Percentiles rank a stretch among this genome's conserved stretches.
These are phyloP conservation scores for Vanrija sp. DNA, from an alignment of 1,284 basidiomycete genomes.

Conservation along the genomic window DNA sequence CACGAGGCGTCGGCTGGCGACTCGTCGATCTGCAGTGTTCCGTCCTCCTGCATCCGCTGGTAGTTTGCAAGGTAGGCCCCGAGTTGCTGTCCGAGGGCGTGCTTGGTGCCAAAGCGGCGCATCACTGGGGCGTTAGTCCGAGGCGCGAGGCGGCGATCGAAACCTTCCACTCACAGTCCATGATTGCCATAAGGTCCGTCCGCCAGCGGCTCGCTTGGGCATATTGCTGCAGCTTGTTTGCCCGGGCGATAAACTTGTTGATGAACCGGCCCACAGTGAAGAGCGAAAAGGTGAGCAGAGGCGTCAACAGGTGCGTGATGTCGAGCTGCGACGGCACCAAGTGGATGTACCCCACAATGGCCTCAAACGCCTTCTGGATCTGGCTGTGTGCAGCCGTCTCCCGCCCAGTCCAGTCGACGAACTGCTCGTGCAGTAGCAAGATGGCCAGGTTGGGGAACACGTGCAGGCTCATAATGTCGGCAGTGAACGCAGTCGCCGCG, in stretches of 20 bases:
- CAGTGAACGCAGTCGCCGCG: conserved; percentile 17
- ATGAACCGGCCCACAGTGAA: conserved; percentile 34
- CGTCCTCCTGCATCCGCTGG: conserved; percentile 4
- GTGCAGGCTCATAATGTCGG: conserved; percentile 34
- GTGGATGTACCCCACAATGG: conserved; percentile 33
- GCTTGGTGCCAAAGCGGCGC: conserved; percentile 12
- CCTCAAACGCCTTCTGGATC: conserved; percentile 30
- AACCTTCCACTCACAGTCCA: conserved; percentile 15
- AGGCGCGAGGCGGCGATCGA: neutral
- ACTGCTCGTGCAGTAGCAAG: conserved; percentile 34
- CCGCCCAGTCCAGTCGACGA: conserved; percentile 24
- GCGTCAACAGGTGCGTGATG: conserved; percentile 29
- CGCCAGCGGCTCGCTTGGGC: conserved; percentile 25
- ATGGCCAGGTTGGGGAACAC: conserved; percentile 36
- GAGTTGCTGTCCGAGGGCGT: conserved; percentile 8
- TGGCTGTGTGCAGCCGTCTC: conserved; percentile 11
- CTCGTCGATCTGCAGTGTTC: neutral
- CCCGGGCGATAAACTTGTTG: conserved; percentile 26
- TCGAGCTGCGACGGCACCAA: conserved; percentile 42
- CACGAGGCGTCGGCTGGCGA: too few relatives aligned
- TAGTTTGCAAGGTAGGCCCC: conserved; percentile 6
- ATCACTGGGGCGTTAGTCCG: neutral
- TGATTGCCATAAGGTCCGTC: conserved; percentile 27
- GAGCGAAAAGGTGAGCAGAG: conserved; percentile 31
- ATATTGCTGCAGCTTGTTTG: conserved; percentile 19